Evolutionary conservation across 1,284 basidiomycete species (phyloP).

Genomic region (Exsudoporus floridanus): DNA sequence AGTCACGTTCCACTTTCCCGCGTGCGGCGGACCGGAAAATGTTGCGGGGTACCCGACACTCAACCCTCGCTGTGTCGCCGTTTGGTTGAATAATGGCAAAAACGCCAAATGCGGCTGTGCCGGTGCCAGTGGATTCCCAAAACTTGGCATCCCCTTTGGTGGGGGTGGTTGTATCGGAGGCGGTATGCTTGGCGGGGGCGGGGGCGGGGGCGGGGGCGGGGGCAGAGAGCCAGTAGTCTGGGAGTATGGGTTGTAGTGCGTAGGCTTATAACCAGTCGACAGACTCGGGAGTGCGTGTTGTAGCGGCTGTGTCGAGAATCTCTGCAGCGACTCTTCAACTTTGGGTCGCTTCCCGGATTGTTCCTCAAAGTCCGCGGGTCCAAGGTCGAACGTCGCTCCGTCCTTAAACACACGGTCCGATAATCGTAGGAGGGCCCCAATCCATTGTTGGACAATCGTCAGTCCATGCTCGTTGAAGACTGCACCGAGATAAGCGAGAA

Average conservation of each 20-base stretch:
- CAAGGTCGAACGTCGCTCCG: constrained; percentile 22
- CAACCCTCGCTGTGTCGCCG: constrained; percentile 61
- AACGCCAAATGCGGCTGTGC: constrained; percentile 59
- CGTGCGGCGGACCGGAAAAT: constrained; percentile 63
- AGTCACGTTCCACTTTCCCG: constrained; percentile 60
- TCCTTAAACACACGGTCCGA: constrained; percentile 23
- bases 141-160: constrained; percentile 27
- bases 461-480: constrained; percentile 58
- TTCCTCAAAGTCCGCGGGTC: constrained; percentile 29
- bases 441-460: constrained; percentile 55
- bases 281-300: constrained; percentile 32
- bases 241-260: constrained; percentile 36
- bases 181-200: constrained; percentile 27
- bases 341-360: constrained; percentile 34
- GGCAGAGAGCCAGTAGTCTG: constrained; percentile 14
- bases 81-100: constrained; percentile 70
- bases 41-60: constrained; percentile 57
- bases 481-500: constrained; percentile 67
- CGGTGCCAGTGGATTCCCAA: constrained; percentile 54
- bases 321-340: constrained; percentile 31
- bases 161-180: constrained; percentile 30
- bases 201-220: constrained; percentile 13
- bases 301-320: constrained; percentile 34
- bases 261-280: constrained; percentile 23
- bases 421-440: constrained; percentile 49